phyloP scores from a whole-genome alignment of 2,329 filamentous ascomycete genomes.

The Ophiobolus disseminans region DNA sequence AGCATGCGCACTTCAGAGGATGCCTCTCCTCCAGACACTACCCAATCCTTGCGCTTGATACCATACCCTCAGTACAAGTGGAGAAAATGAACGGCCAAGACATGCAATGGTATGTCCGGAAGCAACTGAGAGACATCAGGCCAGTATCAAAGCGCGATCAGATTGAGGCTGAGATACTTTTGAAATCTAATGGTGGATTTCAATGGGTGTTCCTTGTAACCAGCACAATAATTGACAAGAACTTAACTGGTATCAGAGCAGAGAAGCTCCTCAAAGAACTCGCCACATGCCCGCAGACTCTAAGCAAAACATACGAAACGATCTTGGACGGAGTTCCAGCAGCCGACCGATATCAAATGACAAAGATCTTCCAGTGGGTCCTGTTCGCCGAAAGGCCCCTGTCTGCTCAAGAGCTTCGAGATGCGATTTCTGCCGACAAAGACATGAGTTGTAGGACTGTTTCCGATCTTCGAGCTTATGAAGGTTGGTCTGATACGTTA shows the following conservation, averaged over 20 bases:
- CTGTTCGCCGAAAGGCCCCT: slow-evolving; percentile 12
- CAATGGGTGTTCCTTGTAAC: slow-evolving; percentile 14
- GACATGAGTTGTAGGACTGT: slow-evolving; percentile 9
- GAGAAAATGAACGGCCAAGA: slow-evolving; percentile 45
- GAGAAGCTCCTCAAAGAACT: slow-evolving; percentile 4
- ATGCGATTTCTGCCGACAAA: slow-evolving; percentile 17
- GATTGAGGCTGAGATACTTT: slow-evolving; percentile 9
- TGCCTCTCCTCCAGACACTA: slow-evolving; percentile 60
- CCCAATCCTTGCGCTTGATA: slow-evolving; percentile 47
- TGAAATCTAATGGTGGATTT: slow-evolving; percentile 3
- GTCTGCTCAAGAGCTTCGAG: slow-evolving; percentile 18
- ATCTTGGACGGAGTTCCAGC: background rate
- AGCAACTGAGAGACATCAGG: slow-evolving; percentile 9
- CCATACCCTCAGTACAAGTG: slow-evolving; percentile 38
- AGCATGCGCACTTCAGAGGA: slow-evolving; percentile 28
- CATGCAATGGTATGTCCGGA: slow-evolving; percentile 25
- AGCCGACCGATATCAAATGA: slow-evolving; percentile 5
- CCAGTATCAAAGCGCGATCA: slow-evolving; percentile 8
- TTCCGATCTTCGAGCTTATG: slow-evolving; percentile 7
- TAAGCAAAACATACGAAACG: slow-evolving; percentile 1
- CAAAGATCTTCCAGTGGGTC: slow-evolving; percentile 16
- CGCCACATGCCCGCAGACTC: slow-evolving; percentile 1
- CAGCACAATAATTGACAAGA: slow-evolving; percentile 4
- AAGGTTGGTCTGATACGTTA: slow-evolving; percentile 10
- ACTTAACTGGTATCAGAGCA: slow-evolving; percentile 1